phyloP scores from a whole-genome alignment of 73 alveolate genomes.

The Symbiodinium natans region DNA sequence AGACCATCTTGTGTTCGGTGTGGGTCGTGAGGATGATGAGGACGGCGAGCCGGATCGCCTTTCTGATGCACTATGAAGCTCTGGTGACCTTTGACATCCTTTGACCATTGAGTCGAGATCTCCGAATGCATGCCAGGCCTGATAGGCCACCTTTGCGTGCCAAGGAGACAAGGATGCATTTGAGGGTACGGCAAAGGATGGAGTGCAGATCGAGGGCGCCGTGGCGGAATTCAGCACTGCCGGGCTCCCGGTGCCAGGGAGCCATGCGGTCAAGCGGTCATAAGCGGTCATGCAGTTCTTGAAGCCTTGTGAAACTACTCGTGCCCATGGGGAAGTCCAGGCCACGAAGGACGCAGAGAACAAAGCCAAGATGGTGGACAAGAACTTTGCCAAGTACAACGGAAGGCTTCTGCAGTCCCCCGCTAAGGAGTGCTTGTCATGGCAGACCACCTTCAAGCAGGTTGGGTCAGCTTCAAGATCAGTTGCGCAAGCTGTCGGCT shows the following conservation, averaged over 20 bases:
- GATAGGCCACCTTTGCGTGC: background rate
- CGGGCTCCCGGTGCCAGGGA: background rate
- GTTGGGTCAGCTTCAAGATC: constrained; percentile 30
- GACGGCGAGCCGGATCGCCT: background rate
- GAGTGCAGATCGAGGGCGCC: constrained; percentile 13
- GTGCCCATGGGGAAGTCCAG: background rate
- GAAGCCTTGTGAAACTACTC: background rate
- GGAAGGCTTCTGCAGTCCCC: constrained; percentile 25
- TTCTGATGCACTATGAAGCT: background rate
- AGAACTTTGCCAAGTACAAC: constrained; percentile 56
- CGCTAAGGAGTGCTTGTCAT: background rate
- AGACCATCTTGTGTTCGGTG: no score
- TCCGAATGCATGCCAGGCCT: no score
- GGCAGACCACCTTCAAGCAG: background rate
- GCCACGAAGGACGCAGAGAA: constrained; percentile 39
- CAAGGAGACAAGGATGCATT: constrained; percentile 50
- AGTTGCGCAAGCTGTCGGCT: constrained; percentile 24
- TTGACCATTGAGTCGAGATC: no score
- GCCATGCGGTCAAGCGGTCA: background rate
- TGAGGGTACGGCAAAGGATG: constrained; percentile 24
- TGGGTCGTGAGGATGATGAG: background rate
- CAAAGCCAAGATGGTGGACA: constrained; percentile 45
- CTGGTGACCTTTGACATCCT: background rate
- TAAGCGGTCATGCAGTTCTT: background rate
- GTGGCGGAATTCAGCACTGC: constrained; percentile 39